Evolutionary conservation across 2,329 filamentous ascomycete species (phyloP).

Genomic region (Thielaviopsis musarum): DNA sequence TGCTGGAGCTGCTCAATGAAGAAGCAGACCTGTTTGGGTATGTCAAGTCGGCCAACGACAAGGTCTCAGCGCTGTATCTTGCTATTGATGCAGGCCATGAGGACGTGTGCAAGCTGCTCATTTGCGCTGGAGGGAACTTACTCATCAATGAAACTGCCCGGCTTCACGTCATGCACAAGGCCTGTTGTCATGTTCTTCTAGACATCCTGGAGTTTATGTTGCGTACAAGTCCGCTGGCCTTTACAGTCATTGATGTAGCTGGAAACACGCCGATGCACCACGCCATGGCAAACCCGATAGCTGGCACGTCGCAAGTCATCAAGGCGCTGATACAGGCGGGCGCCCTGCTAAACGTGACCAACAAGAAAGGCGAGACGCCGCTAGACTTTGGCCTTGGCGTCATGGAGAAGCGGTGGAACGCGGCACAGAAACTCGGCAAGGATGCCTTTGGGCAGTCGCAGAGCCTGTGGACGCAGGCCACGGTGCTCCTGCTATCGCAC

Average conservation of each 20-base stretch:
- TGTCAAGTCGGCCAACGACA: background rate
- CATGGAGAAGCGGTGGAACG: background rate
- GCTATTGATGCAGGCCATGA: slow-evolving; percentile 6
- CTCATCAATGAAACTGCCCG: slow-evolving; percentile 1
- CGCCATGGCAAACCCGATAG: slow-evolving; percentile 1
- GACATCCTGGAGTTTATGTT: background rate
- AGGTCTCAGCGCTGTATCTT: slow-evolving; percentile 6
- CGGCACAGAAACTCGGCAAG: background rate
- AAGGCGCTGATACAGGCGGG: background rate
- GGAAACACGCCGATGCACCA: slow-evolving; percentile 6
- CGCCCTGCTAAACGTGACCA: background rate
- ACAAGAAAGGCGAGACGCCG: slow-evolving; percentile 4
- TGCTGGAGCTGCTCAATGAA: slow-evolving; percentile 2
- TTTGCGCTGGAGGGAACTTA: background rate
- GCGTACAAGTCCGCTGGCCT: background rate
- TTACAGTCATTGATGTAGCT: background rate
- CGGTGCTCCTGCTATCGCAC: background rate
- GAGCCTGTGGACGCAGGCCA: background rate
- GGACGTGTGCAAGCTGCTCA: background rate
- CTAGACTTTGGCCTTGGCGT: slow-evolving; percentile 3
- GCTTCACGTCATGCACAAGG: slow-evolving; percentile 8
- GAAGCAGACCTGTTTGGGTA: slow-evolving; percentile 2
- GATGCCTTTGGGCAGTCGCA: background rate
- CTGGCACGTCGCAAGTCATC: background rate
- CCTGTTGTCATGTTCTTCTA: background rate